phyloP scores from a whole-genome alignment of 441 rosid genomes.

The Mallotus repandus region DNA sequence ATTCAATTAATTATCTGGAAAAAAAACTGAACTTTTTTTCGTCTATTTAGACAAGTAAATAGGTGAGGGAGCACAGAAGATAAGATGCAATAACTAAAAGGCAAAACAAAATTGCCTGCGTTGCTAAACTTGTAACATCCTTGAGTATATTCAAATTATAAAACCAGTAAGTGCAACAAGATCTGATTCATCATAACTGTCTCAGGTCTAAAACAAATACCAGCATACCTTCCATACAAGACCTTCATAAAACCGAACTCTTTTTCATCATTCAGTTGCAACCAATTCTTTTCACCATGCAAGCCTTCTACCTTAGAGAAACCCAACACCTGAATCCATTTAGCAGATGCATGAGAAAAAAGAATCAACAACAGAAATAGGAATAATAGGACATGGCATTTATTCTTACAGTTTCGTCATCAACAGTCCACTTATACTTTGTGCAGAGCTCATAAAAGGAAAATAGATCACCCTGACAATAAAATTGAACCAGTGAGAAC shows the following conservation, averaged over 20 bases:
- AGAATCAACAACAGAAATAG: conserved; percentile 22
- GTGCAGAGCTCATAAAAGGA: conserved; percentile 85
- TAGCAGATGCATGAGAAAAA: conserved; percentile 17
- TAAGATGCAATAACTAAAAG: not conserved
- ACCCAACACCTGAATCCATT: conserved; percentile 58
- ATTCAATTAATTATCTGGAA: not conserved
- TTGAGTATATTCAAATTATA: not conserved
- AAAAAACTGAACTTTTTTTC: no score
- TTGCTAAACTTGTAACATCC: not conserved
- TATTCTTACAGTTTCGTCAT: conserved; percentile 67
- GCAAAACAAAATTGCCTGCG: not conserved
- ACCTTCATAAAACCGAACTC: conserved; percentile 61
- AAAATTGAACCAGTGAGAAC: conserved; percentile 29
- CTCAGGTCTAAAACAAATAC: not conserved
- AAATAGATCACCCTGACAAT: conserved; percentile 75
- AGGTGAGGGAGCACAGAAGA: no score
- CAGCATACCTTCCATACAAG: conserved; percentile 72
- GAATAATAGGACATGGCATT: conserved; percentile 7
- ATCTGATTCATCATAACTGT: conserved; percentile 6
- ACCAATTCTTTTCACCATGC: conserved; percentile 30
- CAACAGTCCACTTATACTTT: conserved; percentile 69
- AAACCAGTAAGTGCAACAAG: not conserved
- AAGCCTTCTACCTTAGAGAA: conserved; percentile 34
- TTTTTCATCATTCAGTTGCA: conserved; percentile 39
- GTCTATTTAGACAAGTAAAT: not conserved